Percentiles rank a stretch among this genome's conserved stretches.
These are phyloP conservation scores for Penicillium canescens DNA, from an alignment of 495 filamentous ascomycete species.

Conservation along the genomic window DNA sequence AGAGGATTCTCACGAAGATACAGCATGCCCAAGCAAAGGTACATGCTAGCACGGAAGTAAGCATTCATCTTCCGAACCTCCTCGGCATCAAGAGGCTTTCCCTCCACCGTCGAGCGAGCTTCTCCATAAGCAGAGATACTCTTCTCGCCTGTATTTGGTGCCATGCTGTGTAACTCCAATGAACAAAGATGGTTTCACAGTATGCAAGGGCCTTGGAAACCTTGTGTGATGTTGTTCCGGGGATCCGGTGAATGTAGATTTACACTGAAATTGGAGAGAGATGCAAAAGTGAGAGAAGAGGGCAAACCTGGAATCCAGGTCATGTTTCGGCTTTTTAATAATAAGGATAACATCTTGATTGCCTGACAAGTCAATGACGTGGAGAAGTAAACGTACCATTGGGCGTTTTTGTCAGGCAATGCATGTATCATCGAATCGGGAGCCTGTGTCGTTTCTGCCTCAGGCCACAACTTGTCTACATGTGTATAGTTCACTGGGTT, in stretches of 20 bases:
- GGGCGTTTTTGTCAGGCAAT: too few relatives aligned
- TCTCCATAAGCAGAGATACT: conserved; percentile 63
- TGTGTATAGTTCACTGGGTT: too few relatives aligned
- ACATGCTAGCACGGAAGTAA: conserved; percentile 70
- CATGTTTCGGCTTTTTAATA: background rate
- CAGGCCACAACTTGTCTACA: too few relatives aligned
- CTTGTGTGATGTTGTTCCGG: background rate
- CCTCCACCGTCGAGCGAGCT: conserved; percentile 63
- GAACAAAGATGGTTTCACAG: background rate
- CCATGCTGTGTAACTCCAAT: conserved; percentile 4
- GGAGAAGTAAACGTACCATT: background rate
- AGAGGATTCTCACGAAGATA: conserved; percentile 69
- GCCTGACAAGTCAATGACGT: conserved; percentile 8
- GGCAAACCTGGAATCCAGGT: background rate
- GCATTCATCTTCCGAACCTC: conserved; percentile 64
- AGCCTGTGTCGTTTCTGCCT: too few relatives aligned
- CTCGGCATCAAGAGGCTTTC: conserved; percentile 56
- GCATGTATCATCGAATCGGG: too few relatives aligned
- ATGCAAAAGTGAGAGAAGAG: background rate
- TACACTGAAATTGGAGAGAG: background rate
- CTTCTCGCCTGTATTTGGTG: conserved; percentile 7
- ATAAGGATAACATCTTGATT: background rate
- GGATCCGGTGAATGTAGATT: background rate
- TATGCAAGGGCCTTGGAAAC: background rate
- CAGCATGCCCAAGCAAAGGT: conserved; percentile 74